Conservation (phyloP, 768 basidiomycete genomes). For the Mycena crocata region DNA sequence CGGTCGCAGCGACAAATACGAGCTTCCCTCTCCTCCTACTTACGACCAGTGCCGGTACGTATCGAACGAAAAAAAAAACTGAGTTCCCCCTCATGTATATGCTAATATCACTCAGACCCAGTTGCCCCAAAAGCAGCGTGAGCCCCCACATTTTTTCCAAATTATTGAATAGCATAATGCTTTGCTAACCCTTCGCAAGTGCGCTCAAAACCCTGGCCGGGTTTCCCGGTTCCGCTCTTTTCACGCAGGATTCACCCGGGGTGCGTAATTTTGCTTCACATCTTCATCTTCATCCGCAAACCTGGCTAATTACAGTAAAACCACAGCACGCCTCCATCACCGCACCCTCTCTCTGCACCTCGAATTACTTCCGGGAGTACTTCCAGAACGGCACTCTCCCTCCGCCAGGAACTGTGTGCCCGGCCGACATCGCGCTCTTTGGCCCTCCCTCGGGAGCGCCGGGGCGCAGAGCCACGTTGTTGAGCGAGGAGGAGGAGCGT, state of each 20-base stretch:
- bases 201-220: conserved; percentile 23
- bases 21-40: conserved; percentile 40
- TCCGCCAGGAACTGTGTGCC: conserved; percentile 37
- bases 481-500: conserved; percentile 12
- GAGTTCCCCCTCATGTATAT: too few relatives aligned
- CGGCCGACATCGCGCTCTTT: conserved; percentile 32
- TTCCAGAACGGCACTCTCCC: conserved; percentile 40
- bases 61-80: background rate
- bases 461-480: background rate
- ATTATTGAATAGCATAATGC: background rate
- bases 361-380: conserved; percentile 31
- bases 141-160: background rate
- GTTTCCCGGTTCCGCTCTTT: conserved; percentile 25
- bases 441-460: background rate
- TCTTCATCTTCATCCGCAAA: background rate
- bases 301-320: background rate
- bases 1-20: conserved; percentile 33
- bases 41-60: conserved; percentile 40
- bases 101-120: conserved; percentile 14
- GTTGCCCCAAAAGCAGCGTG: conserved; percentile 23
- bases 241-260: conserved; percentile 27
- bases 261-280: conserved; percentile 3
- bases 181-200: background rate
- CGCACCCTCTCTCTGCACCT: conserved; percentile 37
- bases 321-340: conserved; percentile 32